Evolutionary conservation across 202 grass and related monocot species (phyloP).

Genomic region (Schoenoplectus triqueter): DNA sequence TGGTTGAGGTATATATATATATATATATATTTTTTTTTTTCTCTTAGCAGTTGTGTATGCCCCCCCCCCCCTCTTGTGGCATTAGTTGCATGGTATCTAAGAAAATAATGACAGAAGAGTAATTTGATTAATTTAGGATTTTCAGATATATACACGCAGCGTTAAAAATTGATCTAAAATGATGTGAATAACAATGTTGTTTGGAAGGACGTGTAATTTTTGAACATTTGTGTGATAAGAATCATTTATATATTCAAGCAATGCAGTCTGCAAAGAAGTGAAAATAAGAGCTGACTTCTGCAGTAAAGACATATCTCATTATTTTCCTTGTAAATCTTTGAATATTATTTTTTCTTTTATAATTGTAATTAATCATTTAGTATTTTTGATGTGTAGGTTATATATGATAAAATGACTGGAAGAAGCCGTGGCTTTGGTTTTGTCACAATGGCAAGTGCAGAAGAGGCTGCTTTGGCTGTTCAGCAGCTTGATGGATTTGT

Average conservation of each 20-base stretch:
- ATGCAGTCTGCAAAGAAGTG: constrained; percentile 20
- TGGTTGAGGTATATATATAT: constrained; percentile 76
- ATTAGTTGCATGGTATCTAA: background rate
- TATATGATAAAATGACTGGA: constrained; percentile 89
- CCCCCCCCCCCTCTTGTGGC: background rate
- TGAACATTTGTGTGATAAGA: background rate
- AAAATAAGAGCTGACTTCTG: background rate
- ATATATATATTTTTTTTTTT: background rate
- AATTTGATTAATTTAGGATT: background rate
- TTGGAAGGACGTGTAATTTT: background rate
- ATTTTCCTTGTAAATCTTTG: background rate
- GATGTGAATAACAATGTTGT: background rate
- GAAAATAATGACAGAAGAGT: background rate
- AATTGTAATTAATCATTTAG: constrained; percentile 5
- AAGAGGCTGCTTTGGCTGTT: constrained; percentile 65
- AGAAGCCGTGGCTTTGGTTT: constrained; percentile 95
- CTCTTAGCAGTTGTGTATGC: background rate
- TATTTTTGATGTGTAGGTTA: constrained; percentile 54
- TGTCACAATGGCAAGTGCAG: constrained; percentile 78
- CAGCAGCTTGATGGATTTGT: constrained; percentile 84
- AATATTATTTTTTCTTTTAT: background rate
- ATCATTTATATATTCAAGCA: background rate
- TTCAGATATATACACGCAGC: no score
- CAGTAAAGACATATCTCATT: background rate
- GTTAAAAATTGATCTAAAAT: no score